Base-by-base conservation (phyloP, 306 rosid species). In the Acacia confusa region DNA sequence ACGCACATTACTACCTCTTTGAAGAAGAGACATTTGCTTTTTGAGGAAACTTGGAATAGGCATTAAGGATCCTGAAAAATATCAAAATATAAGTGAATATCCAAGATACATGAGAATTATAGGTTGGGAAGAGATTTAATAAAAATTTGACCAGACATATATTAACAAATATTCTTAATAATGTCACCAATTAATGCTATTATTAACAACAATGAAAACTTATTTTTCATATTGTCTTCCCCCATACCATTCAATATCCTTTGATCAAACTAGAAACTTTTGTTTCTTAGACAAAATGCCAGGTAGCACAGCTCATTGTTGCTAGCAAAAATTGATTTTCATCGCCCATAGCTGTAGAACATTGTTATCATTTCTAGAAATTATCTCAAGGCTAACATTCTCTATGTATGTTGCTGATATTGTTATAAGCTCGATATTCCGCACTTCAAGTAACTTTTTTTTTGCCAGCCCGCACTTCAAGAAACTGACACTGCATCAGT, bases 21-120 rank as follows among this genome's bases (percentile, higher is more conserved):
- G 88, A 85, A 72, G 92, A 81, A 75, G 92, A 83, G 53, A 89
- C 90, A 75, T 83, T 87, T 61, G 84, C 83, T 72, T 89, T 87
- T 50, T 84, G 87, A 75, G 92, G 92, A 80, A 89, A 90, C 83
- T 89, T 89, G 20, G 84, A 84, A 78, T 87, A 89, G 24, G 92
- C 90, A 78, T 70, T 81, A 52, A 89, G 90, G 82, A 89, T 87
- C 90, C 92, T 89, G 90, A 79, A 82, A 82, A 80, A 78, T 63
- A 72, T 41, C 66, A 77, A 72, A 68, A 83, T 40, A 70, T 20
- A 70, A 63, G 75, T 40, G 65, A 70, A 43, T 63, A 55, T 10
- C 74, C 20, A 52, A 32, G 55, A 66, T 52, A 76, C 10, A 48
- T 34, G 24, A 50, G 38, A 75, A 38, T 5, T 66, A 15, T 27